Conservation (phyloP, 2,329 filamentous ascomycete species). For the Claviceps sp. region DNA sequence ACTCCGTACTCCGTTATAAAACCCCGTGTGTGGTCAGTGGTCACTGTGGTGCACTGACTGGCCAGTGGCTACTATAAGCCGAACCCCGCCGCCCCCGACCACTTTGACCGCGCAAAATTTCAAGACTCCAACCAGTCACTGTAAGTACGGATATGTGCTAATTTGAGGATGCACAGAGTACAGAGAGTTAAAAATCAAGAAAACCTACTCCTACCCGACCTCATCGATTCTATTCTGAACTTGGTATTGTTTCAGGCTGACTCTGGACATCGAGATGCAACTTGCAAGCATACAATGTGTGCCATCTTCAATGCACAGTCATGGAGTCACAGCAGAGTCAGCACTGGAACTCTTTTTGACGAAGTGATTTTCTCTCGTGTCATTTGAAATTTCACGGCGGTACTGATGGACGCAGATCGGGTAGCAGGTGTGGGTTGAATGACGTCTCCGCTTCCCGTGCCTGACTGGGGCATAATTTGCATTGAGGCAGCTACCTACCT, state of each 20-base stretch:
- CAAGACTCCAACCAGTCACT: too few relatives aligned
- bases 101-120: too few relatives aligned
- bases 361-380: not conserved
- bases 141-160: not conserved
- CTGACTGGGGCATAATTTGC: not conserved
- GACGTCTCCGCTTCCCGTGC: conserved; percentile 2
- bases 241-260: not conserved
- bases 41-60: not conserved
- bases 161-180: not conserved
- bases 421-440: conserved; percentile 1
- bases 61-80: too few relatives aligned
- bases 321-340: not conserved
- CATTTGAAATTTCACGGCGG: not conserved
- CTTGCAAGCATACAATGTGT: not conserved
- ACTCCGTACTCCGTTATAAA: not conserved
- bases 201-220: not conserved
- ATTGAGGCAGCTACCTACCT: not conserved
- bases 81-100: too few relatives aligned
- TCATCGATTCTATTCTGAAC: not conserved
- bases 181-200: not conserved
- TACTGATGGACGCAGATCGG: conserved; percentile 4
- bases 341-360: not conserved
- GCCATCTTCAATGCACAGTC: not conserved
- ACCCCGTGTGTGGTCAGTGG: not conserved
- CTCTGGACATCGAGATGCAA: not conserved